Evolutionary conservation across 495 filamentous ascomycete species (phyloP), one percentile per base, ranked within the genome.

Genomic region (Delitschia confertaspora): DNA sequence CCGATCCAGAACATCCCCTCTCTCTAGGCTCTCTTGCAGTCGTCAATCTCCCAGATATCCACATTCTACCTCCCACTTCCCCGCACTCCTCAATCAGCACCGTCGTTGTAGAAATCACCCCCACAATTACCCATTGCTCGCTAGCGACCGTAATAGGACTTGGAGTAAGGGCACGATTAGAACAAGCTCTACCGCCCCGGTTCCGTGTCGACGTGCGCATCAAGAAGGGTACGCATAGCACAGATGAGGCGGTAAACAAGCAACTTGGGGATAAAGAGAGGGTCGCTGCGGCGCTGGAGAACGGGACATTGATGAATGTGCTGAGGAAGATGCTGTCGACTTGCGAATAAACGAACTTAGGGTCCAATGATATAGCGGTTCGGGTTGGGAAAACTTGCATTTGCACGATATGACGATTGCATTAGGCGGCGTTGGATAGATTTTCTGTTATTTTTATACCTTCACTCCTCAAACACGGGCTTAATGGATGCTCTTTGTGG

Each of bases 81-180:
- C 56, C 48, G 19, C 42, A 26, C 52, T 65, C 53, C n/a, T 57
- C 60, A 23, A 75, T 72, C 19, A 61, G 61, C 32, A 74, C 69
- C 26, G 79, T 85, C 3, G 64, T 74, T 5, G 77, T 87, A 21
- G 70, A 84, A 52, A 80, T 98, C 38, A 98, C 91, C 3, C 91
- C 91, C n/a, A 98, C 93, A 13, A 86, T 96, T 57, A 94, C 88
- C 14, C 93, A 96, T 57, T 98, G 91, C 68, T 89, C 84, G 25
- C 74, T 96, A 10, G 93, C 91, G 7, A 96, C 93, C 0, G 87
- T 96, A 38, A 96, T 98, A 62, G 91, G 93, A 2, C 74, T 98
- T 5, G 89, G 91, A 11, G 85, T 98, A 10, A 75, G 91, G 13
- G 88, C 94, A 33, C 74, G 93, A 22, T 71, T 98, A 19, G 87